A percentile compares a stretch with the other conserved stretches of the same genome.
Evolutionary conservation across 495 filamentous ascomycete species (phyloP).

Genomic region (Pseudomonodictys pantanalensis): DNA sequence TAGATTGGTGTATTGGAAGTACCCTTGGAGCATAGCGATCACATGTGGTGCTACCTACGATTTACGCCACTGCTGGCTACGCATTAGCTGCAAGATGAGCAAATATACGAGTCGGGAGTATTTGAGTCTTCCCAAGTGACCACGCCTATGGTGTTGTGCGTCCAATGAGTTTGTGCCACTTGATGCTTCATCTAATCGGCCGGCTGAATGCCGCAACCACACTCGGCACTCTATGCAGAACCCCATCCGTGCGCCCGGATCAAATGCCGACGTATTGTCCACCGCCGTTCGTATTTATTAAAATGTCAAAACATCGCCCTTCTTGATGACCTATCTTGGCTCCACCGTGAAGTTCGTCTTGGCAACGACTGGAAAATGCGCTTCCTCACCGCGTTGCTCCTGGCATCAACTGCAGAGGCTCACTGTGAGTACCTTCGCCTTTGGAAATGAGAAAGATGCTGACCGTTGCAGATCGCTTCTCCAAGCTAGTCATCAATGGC

Average conservation of each 20-base stretch:
- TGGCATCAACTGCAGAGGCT: not conserved
- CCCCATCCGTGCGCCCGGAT: not conserved
- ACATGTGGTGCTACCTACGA: too few relatives aligned
- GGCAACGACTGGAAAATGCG: not conserved
- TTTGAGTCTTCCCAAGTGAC: too few relatives aligned
- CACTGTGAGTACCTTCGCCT: not conserved
- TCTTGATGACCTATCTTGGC: not conserved
- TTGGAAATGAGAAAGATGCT: not conserved
- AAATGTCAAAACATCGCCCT: not conserved
- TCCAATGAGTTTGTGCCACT: too few relatives aligned
- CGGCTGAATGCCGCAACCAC: not conserved
- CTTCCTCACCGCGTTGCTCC: not conserved
- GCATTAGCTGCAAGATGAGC: too few relatives aligned
- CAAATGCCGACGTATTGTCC: not conserved
- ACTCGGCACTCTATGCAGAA: not conserved
- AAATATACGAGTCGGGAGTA: too few relatives aligned
- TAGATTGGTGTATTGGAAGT: too few relatives aligned
- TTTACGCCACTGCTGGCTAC: too few relatives aligned
- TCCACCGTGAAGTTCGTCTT: not conserved
- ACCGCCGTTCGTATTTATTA: too few relatives aligned
- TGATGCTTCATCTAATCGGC: not conserved
- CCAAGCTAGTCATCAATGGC: slow-evolving; percentile 17
- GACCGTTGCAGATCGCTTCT: slow-evolving; percentile 23
- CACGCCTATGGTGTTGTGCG: not conserved
- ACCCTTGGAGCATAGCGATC: too few relatives aligned